Evolutionary conservation across 345 rosid species (phyloP), one percentile per base, ranked within the genome.

Genomic region (Geranium brycei): DNA sequence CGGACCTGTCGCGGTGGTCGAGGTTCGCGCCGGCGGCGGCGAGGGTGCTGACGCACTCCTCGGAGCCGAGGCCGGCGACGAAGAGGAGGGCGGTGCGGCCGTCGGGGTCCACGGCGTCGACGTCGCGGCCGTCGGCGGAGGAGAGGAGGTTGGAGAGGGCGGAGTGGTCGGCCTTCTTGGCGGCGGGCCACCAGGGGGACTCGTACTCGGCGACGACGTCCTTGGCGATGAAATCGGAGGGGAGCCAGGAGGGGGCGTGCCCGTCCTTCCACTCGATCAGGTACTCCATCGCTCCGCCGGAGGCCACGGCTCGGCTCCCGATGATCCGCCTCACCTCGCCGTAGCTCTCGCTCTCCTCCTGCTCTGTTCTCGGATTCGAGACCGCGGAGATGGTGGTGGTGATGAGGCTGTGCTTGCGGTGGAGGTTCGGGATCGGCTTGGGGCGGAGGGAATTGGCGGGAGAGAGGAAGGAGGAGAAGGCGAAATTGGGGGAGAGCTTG

Each of bases 151-250:
- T 56, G 47, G 68, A 67, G 17, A 87, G 75, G 12, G 93, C 86
- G 62, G 77, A 40, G 0, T 81, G 82, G 75, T 92, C 96, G 64
- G 88, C 91, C 66, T 92, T 92, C 64, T 87, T 89, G 19, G 98
- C 95, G 4, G 93, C 96, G 5, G 80, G 84, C 96, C 95, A 92
- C 96, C 98, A 89, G 0, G 96, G 95, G 1, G 90, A 74, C 68
- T 92, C 96, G 72, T 84, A 89, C 71, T 89, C 98, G 0, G 95
- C 87, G 19, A 92, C 85, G 7, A 89, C 93, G 63, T 92, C 98
- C 3, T 78, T 79, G 51, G 98, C 96, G 12, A 89, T 81, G 82
- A 17, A 83, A 65, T 82, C 80, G 0, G 88, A 74, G 0, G 86
- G 85, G 31, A 92, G 83, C 96, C 96, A 92, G 5, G 96, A 89